These are phyloP conservation scores for Teratosphaeria viscida DNA, from an alignment of 2,329 filamentous ascomycete species.

Conservation along the genomic window DNA sequence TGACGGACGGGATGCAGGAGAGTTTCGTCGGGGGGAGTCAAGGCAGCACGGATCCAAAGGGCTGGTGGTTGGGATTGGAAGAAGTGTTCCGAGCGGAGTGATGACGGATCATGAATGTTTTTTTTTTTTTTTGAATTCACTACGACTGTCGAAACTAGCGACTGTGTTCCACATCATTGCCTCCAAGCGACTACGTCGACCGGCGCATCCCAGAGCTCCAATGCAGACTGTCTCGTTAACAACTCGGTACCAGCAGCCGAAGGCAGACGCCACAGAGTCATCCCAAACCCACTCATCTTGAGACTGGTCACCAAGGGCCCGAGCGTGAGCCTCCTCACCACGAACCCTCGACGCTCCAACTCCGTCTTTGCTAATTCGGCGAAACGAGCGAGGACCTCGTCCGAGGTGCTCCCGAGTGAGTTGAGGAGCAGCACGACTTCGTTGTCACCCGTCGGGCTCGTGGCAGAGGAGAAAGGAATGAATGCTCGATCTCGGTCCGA, in stretches of 20 bases:
- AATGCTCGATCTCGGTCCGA: slow-evolving; percentile 26
- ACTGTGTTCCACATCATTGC: slow-evolving; percentile 14
- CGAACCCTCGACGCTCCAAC: slow-evolving; percentile 30
- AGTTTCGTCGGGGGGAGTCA: slow-evolving; percentile 48
- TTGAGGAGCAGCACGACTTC: slow-evolving; percentile 26
- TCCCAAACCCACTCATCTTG: slow-evolving; percentile 30
- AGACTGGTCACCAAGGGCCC: slow-evolving; percentile 27
- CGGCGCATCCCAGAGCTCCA: slow-evolving; percentile 26
- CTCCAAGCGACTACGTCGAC: slow-evolving; percentile 29
- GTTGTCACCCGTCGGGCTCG: slow-evolving; percentile 19
- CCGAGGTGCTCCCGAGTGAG: slow-evolving; percentile 26
- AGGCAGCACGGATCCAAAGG: slow-evolving; percentile 44
- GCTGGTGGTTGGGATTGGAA: slow-evolving; percentile 59
- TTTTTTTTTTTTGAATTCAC: neutral
- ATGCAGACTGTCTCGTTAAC: slow-evolving; percentile 17
- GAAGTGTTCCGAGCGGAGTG: slow-evolving; percentile 56
- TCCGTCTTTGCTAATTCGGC: slow-evolving; percentile 23
- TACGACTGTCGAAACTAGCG: neutral
- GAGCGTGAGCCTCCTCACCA: slow-evolving; percentile 24
- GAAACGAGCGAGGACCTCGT: slow-evolving; percentile 26
- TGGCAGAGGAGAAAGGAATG: slow-evolving; percentile 25
- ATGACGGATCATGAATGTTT: neutral
- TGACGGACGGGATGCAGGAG: slow-evolving; percentile 68
- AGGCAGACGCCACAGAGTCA: slow-evolving; percentile 28
- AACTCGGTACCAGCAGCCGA: slow-evolving; percentile 17